Percentiles rank a stretch among this genome's conserved stretches.
Evolutionary conservation across 345 rosid genomes (phyloP).

Genomic region (Bruguiera gymnorhiza): DNA sequence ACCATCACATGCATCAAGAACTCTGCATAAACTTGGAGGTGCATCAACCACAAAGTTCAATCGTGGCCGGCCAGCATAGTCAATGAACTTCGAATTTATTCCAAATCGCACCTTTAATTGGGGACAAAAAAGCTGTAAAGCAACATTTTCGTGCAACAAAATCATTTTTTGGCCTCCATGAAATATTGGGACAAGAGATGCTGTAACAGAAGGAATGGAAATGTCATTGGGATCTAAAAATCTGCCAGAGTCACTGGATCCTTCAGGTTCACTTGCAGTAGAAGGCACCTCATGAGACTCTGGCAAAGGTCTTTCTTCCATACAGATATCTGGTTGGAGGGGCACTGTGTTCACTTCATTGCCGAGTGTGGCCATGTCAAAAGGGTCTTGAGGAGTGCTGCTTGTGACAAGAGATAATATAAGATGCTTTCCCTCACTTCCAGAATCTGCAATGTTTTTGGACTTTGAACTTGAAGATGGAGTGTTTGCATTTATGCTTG

Average conservation of each 20-base stretch:
- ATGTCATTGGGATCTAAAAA: conserved; percentile 54
- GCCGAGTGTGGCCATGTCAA: conserved; percentile 48
- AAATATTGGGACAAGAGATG: conserved; percentile 43
- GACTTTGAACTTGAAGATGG: conserved; percentile 29
- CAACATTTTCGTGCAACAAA: conserved; percentile 39
- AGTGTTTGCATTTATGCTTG: conserved; percentile 15
- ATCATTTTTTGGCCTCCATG: conserved; percentile 45
- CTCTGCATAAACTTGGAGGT: conserved; percentile 43
- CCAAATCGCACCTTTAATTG: conserved; percentile 61
- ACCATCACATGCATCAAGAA: conserved; percentile 64
- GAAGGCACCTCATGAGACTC: conserved; percentile 30
- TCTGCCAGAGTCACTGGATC: conserved; percentile 38
- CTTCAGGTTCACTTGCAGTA: conserved; percentile 31
- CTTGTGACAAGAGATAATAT: background rate
- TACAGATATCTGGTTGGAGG: conserved; percentile 42
- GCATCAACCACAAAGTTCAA: conserved; percentile 64
- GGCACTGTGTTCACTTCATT: conserved; percentile 36
- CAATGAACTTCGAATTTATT: conserved; percentile 43
- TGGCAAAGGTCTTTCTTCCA: conserved; percentile 47
- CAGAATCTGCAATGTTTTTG: conserved; percentile 14
- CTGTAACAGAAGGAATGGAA: conserved; percentile 45
- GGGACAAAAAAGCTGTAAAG: conserved; percentile 58
- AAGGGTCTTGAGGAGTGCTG: conserved; percentile 36
- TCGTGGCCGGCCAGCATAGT: conserved; percentile 54
- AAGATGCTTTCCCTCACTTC: conserved; percentile 23